These are phyloP conservation scores for Fusarium buxicola DNA, from an alignment of 2,329 filamentous ascomycete genomes.

Conservation along the genomic window DNA sequence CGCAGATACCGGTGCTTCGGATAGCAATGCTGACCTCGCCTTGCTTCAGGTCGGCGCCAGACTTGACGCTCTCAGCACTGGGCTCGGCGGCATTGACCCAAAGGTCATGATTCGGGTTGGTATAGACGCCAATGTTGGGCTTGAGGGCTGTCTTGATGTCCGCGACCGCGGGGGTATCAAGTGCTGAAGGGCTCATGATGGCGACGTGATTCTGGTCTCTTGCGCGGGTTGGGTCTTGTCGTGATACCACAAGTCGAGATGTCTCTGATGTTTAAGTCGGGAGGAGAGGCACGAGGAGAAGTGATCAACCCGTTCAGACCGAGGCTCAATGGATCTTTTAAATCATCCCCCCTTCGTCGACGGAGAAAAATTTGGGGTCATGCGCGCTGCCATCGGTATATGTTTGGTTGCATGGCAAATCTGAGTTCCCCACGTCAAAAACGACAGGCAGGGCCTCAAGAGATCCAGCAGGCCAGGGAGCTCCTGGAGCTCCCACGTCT, in stretches of 20 bases:
- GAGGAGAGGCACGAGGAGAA: conserved; percentile 30
- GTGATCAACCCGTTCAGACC: conserved; percentile 16
- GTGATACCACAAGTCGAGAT: conserved; percentile 18
- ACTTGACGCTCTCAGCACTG: conserved; percentile 77
- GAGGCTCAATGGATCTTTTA: conserved; percentile 41
- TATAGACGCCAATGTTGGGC: conserved; percentile 95
- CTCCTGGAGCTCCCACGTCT: conserved; percentile 29
- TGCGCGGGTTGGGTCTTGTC: conserved; percentile 14
- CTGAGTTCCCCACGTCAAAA: conserved; percentile 45
- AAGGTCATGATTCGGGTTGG: conserved; percentile 90
- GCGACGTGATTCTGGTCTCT: conserved; percentile 21
- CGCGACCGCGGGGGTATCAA: conserved; percentile 43
- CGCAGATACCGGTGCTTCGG: conserved; percentile 96
- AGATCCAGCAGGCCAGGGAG: conserved; percentile 35
- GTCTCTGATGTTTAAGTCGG: conserved; percentile 17
- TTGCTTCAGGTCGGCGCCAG: conserved; percentile 74
- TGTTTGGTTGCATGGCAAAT: conserved; percentile 45
- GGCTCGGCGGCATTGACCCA: conserved; percentile 87
- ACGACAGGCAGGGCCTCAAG: conserved; percentile 32
- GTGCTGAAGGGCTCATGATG: conserved; percentile 53
- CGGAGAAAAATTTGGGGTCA: conserved; percentile 45
- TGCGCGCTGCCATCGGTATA: conserved; percentile 45
- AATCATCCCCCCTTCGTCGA: conserved; percentile 33
- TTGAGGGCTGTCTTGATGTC: conserved; percentile 60
- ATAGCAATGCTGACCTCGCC: conserved; percentile 91